Evolutionary conservation across 306 rosid genomes (phyloP), one percentile per base, ranked within the genome.

Genomic region (Dicorynia guianensis): DNA sequence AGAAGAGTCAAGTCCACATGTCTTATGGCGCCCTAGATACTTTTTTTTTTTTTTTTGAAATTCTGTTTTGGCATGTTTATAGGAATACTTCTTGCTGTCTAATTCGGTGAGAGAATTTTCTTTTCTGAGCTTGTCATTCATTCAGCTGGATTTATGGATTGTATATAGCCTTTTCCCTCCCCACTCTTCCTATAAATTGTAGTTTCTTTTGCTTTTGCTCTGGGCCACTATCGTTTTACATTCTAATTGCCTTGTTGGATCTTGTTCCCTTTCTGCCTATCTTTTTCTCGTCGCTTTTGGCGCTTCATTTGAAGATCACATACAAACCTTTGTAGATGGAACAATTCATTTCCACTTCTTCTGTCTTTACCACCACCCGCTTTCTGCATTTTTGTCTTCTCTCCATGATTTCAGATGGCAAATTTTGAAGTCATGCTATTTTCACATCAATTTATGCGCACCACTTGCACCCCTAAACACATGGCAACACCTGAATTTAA

Each of bases 101-200:
- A 10, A 67, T 8, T 25, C 20, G 6, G 72, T 43, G 57, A 34
- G 30, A 15, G 17, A 49, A 63, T 63, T 74, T 46, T 67, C 20
- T 68, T 7, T 30, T 48, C 20, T 17, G 9, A 47, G 58, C 55
- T 19, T 10, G 63, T 49, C 60, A 58, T 47, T 33, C 39, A 9
- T 63, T 80, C 48, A 20, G 46, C 4, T 74, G 61, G 67, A 61
- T 75, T 80, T 52, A 2, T 74, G 61, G 67, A 61, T 75, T 80
- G 53, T 50, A 15, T 5, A 4, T 35, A 11, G 64, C 34, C 44
- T 9, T 60, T 17, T 47, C 50, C 20, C 69, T 19, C 7, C 10
- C 44, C 30, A 25, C 30, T 25, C 30, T 57, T 72, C 39, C 6
- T 65, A 7, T 17, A 2, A 2, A 25, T 25, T 25, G 60, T 0